A percentile compares a stretch with the other conserved stretches of the same genome.
Evolutionary conservation across 495 filamentous ascomycete species (phyloP).

Genomic region (Pseudoneurospora amorphoporcata): DNA sequence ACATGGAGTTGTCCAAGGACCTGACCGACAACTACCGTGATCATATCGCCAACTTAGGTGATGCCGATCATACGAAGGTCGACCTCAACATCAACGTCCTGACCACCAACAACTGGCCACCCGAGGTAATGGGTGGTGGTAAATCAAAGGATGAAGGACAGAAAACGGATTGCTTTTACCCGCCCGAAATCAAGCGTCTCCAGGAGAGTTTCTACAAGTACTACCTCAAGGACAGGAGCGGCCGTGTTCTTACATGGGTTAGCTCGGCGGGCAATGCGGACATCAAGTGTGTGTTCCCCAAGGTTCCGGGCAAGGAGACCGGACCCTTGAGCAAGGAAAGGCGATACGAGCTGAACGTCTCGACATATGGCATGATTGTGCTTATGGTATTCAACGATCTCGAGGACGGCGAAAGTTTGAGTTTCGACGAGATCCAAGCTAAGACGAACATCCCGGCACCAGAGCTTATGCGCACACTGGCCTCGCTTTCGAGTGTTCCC

Average conservation of each 20-base stretch:
- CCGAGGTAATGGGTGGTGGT: slow-evolving; percentile 63
- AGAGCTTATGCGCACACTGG: slow-evolving; percentile 74
- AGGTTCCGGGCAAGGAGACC: slow-evolving; percentile 50
- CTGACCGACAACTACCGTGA: slow-evolving; percentile 64
- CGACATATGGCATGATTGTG: slow-evolving; percentile 88
- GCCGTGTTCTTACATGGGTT: slow-evolving; percentile 79
- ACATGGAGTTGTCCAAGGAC: slow-evolving; percentile 86
- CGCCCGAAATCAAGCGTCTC: slow-evolving; percentile 60
- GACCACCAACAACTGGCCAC: slow-evolving; percentile 89
- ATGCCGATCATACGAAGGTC: slow-evolving; percentile 53
- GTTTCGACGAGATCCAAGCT: slow-evolving; percentile 76
- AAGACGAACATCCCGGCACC: slow-evolving; percentile 68
- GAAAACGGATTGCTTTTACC: slow-evolving; percentile 53
- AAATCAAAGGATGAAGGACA: slow-evolving; percentile 36
- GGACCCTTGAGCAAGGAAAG: slow-evolving; percentile 54
- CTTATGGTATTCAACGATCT: slow-evolving; percentile 83
- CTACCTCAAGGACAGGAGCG: slow-evolving; percentile 80
- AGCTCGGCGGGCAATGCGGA: slow-evolving; percentile 64
- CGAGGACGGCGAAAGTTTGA: slow-evolving; percentile 50
- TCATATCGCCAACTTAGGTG: slow-evolving; percentile 53
- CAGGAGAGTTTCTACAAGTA: slow-evolving; percentile 83
- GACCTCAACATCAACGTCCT: slow-evolving; percentile 79
- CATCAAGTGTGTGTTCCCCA: slow-evolving; percentile 67
- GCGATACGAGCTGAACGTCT: slow-evolving; percentile 81
- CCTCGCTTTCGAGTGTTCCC: slow-evolving; percentile 75